Evolutionary conservation across 2,329 filamentous ascomycete species (phyloP).

Genomic region (Xylariales sp.): DNA sequence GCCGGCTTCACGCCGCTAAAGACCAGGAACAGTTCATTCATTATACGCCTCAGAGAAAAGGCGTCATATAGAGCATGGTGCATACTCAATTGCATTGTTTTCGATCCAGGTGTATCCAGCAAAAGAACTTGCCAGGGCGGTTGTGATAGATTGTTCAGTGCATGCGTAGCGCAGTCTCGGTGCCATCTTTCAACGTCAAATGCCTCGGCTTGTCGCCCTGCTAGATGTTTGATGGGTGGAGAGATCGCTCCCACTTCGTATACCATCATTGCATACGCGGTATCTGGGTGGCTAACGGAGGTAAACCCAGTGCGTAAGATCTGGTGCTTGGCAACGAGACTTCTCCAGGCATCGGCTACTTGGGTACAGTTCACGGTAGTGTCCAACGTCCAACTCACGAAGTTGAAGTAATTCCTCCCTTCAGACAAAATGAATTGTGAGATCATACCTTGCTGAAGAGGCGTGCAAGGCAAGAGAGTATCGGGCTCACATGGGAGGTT

Average conservation of each 20-base stretch:
- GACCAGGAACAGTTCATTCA: constrained; percentile 49
- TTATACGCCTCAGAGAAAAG: constrained; percentile 60
- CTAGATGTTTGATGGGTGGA: constrained; percentile 16
- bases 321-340: constrained; percentile 50
- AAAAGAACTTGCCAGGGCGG: constrained; percentile 63
- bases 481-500: constrained; percentile 37
- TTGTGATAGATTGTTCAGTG: constrained; percentile 40
- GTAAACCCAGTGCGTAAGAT: constrained; percentile 76
- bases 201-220: constrained; percentile 4
- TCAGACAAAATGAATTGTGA: constrained; percentile 65
- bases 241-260: constrained; percentile 30
- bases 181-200: constrained; percentile 36
- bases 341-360: constrained; percentile 56
- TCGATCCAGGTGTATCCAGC: constrained; percentile 21
- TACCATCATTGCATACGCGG: constrained; percentile 72
- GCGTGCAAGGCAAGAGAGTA: constrained; percentile 69
- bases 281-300: constrained; percentile 51
- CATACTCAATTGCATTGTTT: constrained; percentile 43
- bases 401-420: constrained; percentile 72
- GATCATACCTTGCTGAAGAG: constrained; percentile 75
- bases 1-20: neutral
- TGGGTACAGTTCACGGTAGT: constrained; percentile 28
- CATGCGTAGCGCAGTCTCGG: constrained; percentile 20
- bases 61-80: constrained; percentile 89
- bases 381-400: constrained; percentile 51